Percentiles rank a stretch among this genome's conserved stretches.
Evolutionary conservation across 2,329 filamentous ascomycete species (phyloP).

Genomic region (Pseudogymnoascus sp.): DNA sequence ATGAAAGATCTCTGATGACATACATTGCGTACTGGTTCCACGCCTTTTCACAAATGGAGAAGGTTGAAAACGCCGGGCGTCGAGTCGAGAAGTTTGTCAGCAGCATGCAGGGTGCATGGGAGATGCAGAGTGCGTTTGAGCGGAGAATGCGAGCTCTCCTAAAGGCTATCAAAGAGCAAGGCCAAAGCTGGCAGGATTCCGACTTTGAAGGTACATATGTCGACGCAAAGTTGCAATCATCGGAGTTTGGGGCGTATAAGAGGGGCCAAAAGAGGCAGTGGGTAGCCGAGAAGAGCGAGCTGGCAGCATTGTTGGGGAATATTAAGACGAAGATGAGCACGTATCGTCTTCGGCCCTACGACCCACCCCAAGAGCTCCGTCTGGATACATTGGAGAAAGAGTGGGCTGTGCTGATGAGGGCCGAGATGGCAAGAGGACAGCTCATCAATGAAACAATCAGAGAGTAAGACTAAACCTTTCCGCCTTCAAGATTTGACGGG

Average conservation of each 20-base stretch:
- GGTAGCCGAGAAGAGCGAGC: constrained; percentile 96
- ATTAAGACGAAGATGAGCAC: constrained; percentile 98
- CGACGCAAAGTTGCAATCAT: constrained; percentile 82
- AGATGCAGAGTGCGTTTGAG: constrained; percentile 98
- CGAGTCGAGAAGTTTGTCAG: constrained; percentile 97
- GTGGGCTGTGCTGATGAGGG: constrained; percentile 71
- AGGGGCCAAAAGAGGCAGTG: constrained; percentile 82
- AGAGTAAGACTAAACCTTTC: constrained; percentile 52
- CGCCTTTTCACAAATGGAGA: constrained; percentile 97
- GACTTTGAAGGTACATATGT: constrained; percentile 85
- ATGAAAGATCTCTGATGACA: constrained; percentile 96
- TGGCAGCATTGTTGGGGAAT: constrained; percentile 87
- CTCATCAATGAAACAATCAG: constrained; percentile 96
- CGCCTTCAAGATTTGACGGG: constrained; percentile 10
- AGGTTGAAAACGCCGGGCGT: constrained; percentile 92
- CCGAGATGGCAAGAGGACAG: constrained; percentile 83
- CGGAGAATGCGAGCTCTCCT: constrained; percentile 79
- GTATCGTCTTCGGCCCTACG: constrained; percentile 83
- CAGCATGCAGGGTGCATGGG: constrained; percentile 98
- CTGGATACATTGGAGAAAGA: constrained; percentile 75
- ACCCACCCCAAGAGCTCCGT: constrained; percentile 76
- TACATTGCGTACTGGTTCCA: constrained; percentile 99
- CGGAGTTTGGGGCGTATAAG: constrained; percentile 82
- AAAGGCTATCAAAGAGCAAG: constrained; percentile 64
- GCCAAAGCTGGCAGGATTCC: constrained; percentile 68